Base-by-base conservation (phyloP, 805 yeast genomes). In the Peterozyma xylosa region DNA sequence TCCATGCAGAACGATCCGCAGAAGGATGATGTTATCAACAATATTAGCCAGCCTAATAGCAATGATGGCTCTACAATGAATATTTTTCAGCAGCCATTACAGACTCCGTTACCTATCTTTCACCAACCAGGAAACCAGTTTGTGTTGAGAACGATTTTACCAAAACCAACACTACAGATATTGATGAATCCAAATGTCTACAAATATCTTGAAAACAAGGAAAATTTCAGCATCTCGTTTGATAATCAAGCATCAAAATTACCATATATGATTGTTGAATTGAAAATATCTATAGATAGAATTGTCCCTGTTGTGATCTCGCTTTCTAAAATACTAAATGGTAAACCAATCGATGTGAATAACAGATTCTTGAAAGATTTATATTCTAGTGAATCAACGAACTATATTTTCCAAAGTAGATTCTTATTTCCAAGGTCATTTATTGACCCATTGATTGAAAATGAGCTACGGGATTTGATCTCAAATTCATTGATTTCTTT, bases 221-320 rank as follows among this genome's bases (percentile, higher is more conserved):
- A 34, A 5, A 17, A 35, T 11, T 43, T 38, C 15, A 34, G 32
- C 10, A 17, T 43, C 16, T 17, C 18, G 5, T 35, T 44, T n/a
- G 46, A 44, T 18, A 44, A 39, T 35, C 46, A 44, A 30, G 38
- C 38, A 9, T 39, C 43, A 29, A 42, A 44, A 40, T 40, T 44
- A 33, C 46, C 46, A 5, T 44, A 40, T 33, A 42, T 44, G 46
- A 37, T 44, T 4, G 30, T 44, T 15, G 46, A 44, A 18, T 33
- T 44, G 14, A 27, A 35, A 9, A 15, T 44, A 18, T 38, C 39
- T 10, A 38, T 16, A 5, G 11, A 30, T 15, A 18, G 46, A 32
- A 39, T 44, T 16, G 37, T 44, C 2, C 46, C 46, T 4, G 33
- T 44, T 7, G 35, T 33, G 3, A 44, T 44, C 21, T 44, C 40